Evolutionary conservation across 495 filamentous ascomycete species (phyloP).

Genomic region (Talaromyces wortmannii): DNA sequence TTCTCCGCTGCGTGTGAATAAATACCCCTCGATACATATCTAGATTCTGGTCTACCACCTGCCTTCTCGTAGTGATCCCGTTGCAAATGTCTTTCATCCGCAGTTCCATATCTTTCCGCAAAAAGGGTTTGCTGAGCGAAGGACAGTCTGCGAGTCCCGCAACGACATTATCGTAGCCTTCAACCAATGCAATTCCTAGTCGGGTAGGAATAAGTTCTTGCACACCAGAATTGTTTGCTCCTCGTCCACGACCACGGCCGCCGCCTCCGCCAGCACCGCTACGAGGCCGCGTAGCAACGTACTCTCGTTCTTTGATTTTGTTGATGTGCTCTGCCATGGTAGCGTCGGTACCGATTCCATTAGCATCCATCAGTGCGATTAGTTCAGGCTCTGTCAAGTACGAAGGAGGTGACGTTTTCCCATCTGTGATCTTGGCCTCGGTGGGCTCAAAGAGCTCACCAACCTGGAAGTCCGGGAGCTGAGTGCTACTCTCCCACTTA

Average conservation of each 20-base stretch:
- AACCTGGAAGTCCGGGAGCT: constrained; percentile 68
- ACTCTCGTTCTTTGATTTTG: constrained; percentile 85
- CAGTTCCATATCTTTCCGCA: constrained; percentile 94
- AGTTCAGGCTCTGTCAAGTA: constrained; percentile 94
- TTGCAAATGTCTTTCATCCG: constrained; percentile 94
- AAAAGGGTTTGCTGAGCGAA: constrained; percentile 91
- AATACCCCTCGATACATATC: constrained; percentile 82
- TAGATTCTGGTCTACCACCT: constrained; percentile 73
- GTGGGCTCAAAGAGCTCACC: constrained; percentile 82
- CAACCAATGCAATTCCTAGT: constrained; percentile 81
- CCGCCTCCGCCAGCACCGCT: constrained; percentile 11
- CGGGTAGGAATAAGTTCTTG: constrained; percentile 87
- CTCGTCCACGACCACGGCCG: constrained; percentile 35
- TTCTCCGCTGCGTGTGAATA: constrained; percentile 63
- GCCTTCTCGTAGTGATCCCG: constrained; percentile 64
- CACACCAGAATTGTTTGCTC: constrained; percentile 43
- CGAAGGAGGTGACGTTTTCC: constrained; percentile 73
- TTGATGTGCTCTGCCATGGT: constrained; percentile 98
- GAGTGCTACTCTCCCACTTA: constrained; percentile 82
- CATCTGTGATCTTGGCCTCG: constrained; percentile 82
- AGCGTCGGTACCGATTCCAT: constrained; percentile 96
- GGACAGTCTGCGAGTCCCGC: constrained; percentile 63
- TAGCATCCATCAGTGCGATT: constrained; percentile 97
- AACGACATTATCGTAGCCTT: constrained; percentile 84
- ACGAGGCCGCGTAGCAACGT: constrained; percentile 62